Base-by-base conservation (phyloP, 345 rosid genomes). In the Psidium guajava region DNA sequence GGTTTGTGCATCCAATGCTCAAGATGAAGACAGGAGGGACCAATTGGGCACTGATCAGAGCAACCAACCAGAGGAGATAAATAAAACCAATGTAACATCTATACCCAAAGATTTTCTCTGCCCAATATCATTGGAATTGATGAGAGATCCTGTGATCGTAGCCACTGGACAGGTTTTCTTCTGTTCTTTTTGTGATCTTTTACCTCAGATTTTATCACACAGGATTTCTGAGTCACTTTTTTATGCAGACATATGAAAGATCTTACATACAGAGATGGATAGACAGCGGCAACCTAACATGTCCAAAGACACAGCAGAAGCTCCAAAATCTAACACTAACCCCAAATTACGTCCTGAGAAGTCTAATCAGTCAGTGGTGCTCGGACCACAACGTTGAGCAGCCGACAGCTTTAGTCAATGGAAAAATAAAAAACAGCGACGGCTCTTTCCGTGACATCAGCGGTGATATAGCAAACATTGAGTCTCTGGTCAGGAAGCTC, bases 61-160 rank as follows among this genome's bases (percentile, higher is more conserved):
- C 58, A 89, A 89, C 85, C 86, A 88, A 58, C 52, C 87, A 20
- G 94, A 91, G 22, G 96, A 92, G 85, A 83, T 89, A 16, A 93
- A 92, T 91, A 95, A 92, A 81, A 73, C 93, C 44, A 93, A 93
- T 84, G 87, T 92, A 57, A 86, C 89, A 85, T 25, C 89, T 69
- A 91, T 94, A 64, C 99, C 99, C 8, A 94, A 87, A 42, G 99
- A 97, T 90, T 97, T 92, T 86, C 91, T 94, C 25, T 97, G 99
- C 87, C 98, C 99, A 6, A 95, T 97, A 22, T 95, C 99, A 11
- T 88, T 97, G 86, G 99, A 97, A 85, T 86, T 96, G 82, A 95
- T 97, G 99, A 95, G 97, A 87, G 98, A 97, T 90, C 99, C 99
- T 83, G 99, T 95, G 74, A 95, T 95, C 82, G 99, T 97, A 22